These are phyloP conservation scores for Paxillus involutus DNA, from an alignment of 768 basidiomycete species.

Conservation along the genomic window DNA sequence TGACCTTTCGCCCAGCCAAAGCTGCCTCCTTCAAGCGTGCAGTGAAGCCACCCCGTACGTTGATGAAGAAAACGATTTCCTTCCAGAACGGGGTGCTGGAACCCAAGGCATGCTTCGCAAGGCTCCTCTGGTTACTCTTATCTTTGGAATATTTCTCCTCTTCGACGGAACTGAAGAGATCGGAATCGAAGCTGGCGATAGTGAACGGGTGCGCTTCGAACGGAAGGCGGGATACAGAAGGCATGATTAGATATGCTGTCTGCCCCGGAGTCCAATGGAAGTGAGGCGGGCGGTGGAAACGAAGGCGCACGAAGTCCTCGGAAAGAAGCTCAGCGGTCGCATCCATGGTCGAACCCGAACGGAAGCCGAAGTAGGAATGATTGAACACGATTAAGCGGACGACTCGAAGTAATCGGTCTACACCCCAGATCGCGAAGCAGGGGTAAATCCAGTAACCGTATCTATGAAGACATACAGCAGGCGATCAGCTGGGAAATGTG, in stretches of 20 bases:
- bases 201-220: constrained; percentile 59
- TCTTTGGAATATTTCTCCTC: constrained; percentile 3
- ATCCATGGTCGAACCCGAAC: constrained; percentile 24
- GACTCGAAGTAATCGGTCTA: constrained; percentile 49
- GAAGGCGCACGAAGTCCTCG: constrained; percentile 43
- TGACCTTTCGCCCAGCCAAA: constrained; percentile 27
- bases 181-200: constrained; percentile 39
- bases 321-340: constrained; percentile 43
- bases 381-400: constrained; percentile 43
- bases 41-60: constrained; percentile 58
- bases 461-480: constrained; percentile 31
- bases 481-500: constrained; percentile 33
- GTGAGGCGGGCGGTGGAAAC: constrained; percentile 39
- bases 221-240: constrained; percentile 38
- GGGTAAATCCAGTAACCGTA: constrained; percentile 43
- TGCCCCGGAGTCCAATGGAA: constrained; percentile 54
- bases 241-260: constrained; percentile 50
- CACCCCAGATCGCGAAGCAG: constrained; percentile 49
- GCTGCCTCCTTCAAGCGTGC: constrained; percentile 37
- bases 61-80: constrained; percentile 53
- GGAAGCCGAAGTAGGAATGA: constrained; percentile 33
- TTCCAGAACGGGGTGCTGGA: constrained; percentile 20
- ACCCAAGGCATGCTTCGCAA: not conserved
- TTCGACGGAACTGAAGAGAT: not conserved
- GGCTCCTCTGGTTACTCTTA: not conserved